Percentiles rank a stretch among this genome's conserved stretches.
Evolutionary conservation across 148 eudicot species (phyloP).

Genomic region (Cornus controversa): DNA sequence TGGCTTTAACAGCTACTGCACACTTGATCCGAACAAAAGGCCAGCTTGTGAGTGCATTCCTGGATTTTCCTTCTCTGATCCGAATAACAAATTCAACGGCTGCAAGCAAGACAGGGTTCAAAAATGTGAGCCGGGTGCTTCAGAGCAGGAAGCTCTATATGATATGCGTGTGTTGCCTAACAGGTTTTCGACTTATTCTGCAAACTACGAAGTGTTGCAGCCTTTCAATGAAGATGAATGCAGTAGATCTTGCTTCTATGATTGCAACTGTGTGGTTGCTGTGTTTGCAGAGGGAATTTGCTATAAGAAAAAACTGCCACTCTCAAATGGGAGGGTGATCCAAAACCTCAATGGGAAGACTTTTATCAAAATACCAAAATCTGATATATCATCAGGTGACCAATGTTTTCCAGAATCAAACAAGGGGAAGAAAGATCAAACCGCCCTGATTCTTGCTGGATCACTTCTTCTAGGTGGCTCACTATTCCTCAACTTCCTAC

Average conservation of each 20-base stretch:
- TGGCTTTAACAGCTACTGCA: slow-evolving; percentile 29
- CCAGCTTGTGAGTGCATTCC: slow-evolving; percentile 25
- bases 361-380: slow-evolving; percentile 16
- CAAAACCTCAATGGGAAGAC: slow-evolving; percentile 4
- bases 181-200: slow-evolving; percentile 25
- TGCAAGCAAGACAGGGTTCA: slow-evolving; percentile 14
- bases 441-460: slow-evolving; percentile 2
- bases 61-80: slow-evolving; percentile 26
- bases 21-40: slow-evolving; percentile 6
- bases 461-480: slow-evolving; percentile 25
- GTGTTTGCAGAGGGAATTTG: slow-evolving; percentile 13
- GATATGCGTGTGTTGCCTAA: slow-evolving; percentile 10
- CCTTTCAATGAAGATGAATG: slow-evolving; percentile 16
- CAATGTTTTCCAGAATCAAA: neutral
- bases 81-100: slow-evolving; percentile 18
- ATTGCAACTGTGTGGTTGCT: slow-evolving; percentile 30
- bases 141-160: slow-evolving; percentile 3
- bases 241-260: slow-evolving; percentile 20
- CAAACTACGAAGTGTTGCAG: slow-evolving; percentile 8
- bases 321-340: slow-evolving; percentile 32
- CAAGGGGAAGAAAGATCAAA: slow-evolving; percentile 7
- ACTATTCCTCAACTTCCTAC: slow-evolving; percentile 15
- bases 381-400: neutral
- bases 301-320: slow-evolving; percentile 37
- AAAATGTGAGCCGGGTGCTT: slow-evolving; percentile 4